phyloP scores from a whole-genome alignment of 1,284 basidiomycete genomes.

The Tremellales sp. region DNA sequence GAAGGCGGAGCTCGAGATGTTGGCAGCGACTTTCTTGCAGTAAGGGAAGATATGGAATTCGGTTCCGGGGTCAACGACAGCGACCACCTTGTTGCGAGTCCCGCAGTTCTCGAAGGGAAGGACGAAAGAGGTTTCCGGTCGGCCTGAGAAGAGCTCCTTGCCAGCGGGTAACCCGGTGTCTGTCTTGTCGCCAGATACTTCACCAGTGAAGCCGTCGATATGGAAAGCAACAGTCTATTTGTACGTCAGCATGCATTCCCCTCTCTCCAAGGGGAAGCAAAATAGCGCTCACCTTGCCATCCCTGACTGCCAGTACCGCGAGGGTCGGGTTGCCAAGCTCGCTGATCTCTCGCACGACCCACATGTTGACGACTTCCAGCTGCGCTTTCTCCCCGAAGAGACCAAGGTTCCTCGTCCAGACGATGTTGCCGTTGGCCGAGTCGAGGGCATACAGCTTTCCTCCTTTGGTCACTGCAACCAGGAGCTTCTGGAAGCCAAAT shows the following conservation, averaged over 20 bases:
- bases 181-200: constrained; percentile 41
- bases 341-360: constrained; percentile 32
- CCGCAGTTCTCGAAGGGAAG: constrained; percentile 42
- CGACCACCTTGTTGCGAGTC: constrained; percentile 36
- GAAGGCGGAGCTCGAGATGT: constrained; percentile 31
- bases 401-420: constrained; percentile 66
- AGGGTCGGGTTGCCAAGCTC: constrained; percentile 36
- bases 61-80: constrained; percentile 25
- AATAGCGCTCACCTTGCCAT: constrained; percentile 17
- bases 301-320: constrained; percentile 33
- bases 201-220: constrained; percentile 71
- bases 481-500: constrained; percentile 83
- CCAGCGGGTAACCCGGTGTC: constrained; percentile 26
- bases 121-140: constrained; percentile 32
- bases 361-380: constrained; percentile 32
- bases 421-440: constrained; percentile 64
- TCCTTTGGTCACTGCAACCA: constrained; percentile 65
- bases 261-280: neutral
- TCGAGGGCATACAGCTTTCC: constrained; percentile 83
- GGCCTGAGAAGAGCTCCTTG: constrained; percentile 34
- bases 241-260: neutral
- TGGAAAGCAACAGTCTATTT: constrained; percentile 65
- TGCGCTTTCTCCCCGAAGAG: constrained; percentile 28
- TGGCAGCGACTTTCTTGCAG: constrained; percentile 41
- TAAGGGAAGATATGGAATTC: constrained; percentile 44